These are phyloP conservation scores for Debaryomyces subglobosus DNA, from an alignment of 1,139 yeast genomes.

Conservation along the genomic window DNA sequence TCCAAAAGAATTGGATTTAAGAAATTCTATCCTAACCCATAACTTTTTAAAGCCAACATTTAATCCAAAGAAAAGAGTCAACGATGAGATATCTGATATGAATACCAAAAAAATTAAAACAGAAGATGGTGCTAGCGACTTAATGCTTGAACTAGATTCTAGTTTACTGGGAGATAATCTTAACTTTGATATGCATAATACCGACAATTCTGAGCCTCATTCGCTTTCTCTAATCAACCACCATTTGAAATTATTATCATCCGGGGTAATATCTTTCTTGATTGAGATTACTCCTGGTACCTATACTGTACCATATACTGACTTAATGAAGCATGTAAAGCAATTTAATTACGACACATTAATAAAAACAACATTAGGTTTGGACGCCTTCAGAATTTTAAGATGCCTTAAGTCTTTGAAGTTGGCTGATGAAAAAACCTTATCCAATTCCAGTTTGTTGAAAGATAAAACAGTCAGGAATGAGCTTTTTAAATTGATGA, in stretches of 20 bases:
- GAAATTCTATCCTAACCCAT: constrained; percentile 50
- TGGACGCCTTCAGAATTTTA: constrained; percentile 61
- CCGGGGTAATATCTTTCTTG: constrained; percentile 49
- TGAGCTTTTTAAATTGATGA: constrained; percentile 57
- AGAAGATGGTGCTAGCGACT: constrained; percentile 34
- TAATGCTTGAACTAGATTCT: constrained; percentile 12
- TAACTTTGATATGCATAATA: constrained; percentile 23
- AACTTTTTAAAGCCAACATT: constrained; percentile 34
- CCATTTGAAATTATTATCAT: constrained; percentile 56
- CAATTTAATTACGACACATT: constrained; percentile 63
- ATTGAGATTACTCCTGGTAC: constrained; percentile 45
- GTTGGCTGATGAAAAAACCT: constrained; percentile 82
- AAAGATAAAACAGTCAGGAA: constrained; percentile 77
- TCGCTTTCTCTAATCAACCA: constrained; percentile 36
- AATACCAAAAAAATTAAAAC: constrained; percentile 45
- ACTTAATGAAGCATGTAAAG: constrained; percentile 50
- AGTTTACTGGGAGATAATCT: constrained; percentile 8
- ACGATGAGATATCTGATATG: constrained; percentile 22
- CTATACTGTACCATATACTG: constrained; percentile 44
- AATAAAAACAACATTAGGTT: constrained; percentile 59
- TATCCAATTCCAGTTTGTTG: constrained; percentile 73
- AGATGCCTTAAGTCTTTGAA: constrained; percentile 69
- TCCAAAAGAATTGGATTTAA: constrained; percentile 48
- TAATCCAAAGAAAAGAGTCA: constrained; percentile 30
- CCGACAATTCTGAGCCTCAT: constrained; percentile 21